These are phyloP conservation scores for Suillus tomentosus DNA, from an alignment of 768 basidiomycete genomes.

Conservation along the genomic window DNA sequence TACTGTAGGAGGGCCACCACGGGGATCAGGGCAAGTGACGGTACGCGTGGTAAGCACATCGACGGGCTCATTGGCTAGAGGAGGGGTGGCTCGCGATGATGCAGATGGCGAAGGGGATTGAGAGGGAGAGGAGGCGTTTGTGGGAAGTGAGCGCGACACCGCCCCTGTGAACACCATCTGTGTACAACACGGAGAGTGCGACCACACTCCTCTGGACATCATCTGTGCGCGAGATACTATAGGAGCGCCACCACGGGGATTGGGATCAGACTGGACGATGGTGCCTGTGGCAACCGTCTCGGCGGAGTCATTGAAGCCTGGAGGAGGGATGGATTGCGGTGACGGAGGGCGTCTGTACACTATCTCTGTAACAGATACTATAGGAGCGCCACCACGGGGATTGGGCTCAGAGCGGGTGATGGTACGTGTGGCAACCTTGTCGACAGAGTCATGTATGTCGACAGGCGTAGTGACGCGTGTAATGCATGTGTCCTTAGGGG, in stretches of 20 bases:
- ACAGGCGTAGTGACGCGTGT: constrained; percentile 10
- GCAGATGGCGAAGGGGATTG: constrained; percentile 15
- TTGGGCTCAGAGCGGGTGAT: constrained; percentile 35
- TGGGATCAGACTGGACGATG: constrained; percentile 34
- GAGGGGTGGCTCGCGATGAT: background rate
- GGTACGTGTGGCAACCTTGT: constrained; percentile 36
- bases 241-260: background rate
- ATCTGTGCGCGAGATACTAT: background rate
- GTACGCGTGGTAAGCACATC: too few relatives aligned
- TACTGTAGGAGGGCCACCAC: too few relatives aligned
- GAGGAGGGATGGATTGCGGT: constrained; percentile 10
- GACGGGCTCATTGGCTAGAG: constrained; percentile 5
- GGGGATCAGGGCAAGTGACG: too few relatives aligned
- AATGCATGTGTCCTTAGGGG: background rate
- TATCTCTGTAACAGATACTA: background rate
- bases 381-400: background rate
- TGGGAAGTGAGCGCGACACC: too few relatives aligned
- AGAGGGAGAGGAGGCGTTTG: constrained; percentile 27
- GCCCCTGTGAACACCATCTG: too few relatives aligned
- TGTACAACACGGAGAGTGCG: constrained; percentile 23
- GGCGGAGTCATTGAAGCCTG: constrained; percentile 28
- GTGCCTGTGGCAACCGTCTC: constrained; percentile 37
- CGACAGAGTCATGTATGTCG: constrained; percentile 31
- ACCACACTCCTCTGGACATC: background rate
- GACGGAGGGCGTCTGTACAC: background rate